Base-by-base conservation (phyloP, 2,329 filamentous ascomycete genomes). In the Curvularia lunata region DNA sequence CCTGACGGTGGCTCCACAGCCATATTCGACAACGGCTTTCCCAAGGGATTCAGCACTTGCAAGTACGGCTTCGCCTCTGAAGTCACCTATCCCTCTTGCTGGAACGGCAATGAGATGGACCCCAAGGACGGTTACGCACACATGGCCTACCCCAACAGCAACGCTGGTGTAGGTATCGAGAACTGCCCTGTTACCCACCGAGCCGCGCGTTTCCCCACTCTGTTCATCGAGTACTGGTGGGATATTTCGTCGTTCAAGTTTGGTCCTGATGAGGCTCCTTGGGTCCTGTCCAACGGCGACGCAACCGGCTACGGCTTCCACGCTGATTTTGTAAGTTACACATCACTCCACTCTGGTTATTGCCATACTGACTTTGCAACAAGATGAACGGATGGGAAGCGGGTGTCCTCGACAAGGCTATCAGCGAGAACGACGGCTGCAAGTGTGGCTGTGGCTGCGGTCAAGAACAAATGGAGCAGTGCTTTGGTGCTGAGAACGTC, bases 171-270 rank as follows among this genome's bases (percentile, higher is more conserved):
- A 9, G 73, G 71, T 25, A 56, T 73, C 32, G 74, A 75, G 45
- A 70, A 71, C 47, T 77, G 75, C 58, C 75, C 75, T 27, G 58
- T 56, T 0, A 70, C 66, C 21, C 69, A 72, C 57, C 66, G 70
- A 27, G 65, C 60, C 28, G 71, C 72, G 18, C 68, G 73, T 10
- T 75, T 77, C 63, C 75, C 75, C 10, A 69, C 68, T 37, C 73
- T 78, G 52, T 77, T 78, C 63, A 72, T 77, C 19, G 75, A 78
- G 59, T 77, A 76, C 58, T 77, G 75, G 75, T 78, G 75, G 49
- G 74, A 77, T 52, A 61, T 75, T 45, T 68, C 67, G 2, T 58
- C 64, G 1, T 78, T 77, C 52, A 66, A 73, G 32, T 77, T 76
- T 56, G 65, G 60, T 25, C 57, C 69, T 23, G 64, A 69, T 52